A percentile compares a stretch with the other conserved stretches of the same genome.
phyloP scores from a whole-genome alignment of 2,329 filamentous ascomycete genomes.

The Paraconiothyrium sp. region DNA sequence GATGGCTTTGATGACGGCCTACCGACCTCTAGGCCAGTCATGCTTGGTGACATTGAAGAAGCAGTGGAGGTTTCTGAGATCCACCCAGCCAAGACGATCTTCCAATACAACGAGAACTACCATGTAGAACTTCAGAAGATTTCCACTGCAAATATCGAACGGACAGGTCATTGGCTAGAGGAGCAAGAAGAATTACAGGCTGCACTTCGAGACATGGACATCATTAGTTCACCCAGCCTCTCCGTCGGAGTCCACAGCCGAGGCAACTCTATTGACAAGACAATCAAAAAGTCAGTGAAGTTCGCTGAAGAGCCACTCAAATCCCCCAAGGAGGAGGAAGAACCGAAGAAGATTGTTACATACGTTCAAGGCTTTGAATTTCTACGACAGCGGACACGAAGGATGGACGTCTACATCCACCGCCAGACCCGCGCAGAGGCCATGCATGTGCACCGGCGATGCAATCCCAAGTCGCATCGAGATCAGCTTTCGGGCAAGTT shows the following conservation, averaged over 20 bases:
- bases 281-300: conserved; percentile 77
- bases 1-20: conserved; percentile 44
- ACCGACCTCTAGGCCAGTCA: conserved; percentile 41
- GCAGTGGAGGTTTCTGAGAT: conserved; percentile 63
- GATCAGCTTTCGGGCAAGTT: conserved; percentile 87
- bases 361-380: conserved; percentile 90
- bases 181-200: conserved; percentile 82
- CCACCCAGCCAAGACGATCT: conserved; percentile 70
- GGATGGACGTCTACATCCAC: conserved; percentile 82
- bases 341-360: conserved; percentile 69
- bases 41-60: conserved; percentile 47
- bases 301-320: conserved; percentile 64
- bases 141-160: conserved; percentile 78
- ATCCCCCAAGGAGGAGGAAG: conserved; percentile 35
- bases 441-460: conserved; percentile 82
- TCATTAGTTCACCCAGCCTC: conserved; percentile 52
- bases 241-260: conserved; percentile 44
- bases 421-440: conserved; percentile 87
- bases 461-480: conserved; percentile 75
- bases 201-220: conserved; percentile 67
- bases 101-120: conserved; percentile 80
- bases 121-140: conserved; percentile 75
- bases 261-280: conserved; percentile 48
- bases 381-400: conserved; percentile 71
- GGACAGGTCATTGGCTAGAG: conserved; percentile 85